A percentile compares a stretch with the other conserved stretches of the same genome.
Evolutionary conservation across 768 basidiomycete species (phyloP).

Genomic region (Termitomyces sp.): DNA sequence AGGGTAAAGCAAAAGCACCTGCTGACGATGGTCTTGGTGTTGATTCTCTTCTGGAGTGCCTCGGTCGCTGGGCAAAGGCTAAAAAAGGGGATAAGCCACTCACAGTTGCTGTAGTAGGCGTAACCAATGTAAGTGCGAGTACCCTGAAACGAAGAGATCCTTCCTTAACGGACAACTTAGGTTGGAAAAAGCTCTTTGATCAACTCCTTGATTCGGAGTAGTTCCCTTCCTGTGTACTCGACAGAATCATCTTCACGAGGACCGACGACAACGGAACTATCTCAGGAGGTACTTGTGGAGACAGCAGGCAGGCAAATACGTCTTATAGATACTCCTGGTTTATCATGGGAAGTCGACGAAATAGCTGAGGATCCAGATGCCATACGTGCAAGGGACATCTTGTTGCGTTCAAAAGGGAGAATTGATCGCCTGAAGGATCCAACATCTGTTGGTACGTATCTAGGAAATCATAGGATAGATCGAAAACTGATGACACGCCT

Average conservation of each 20-base stretch:
- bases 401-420: slow-evolving; percentile 76
- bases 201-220: slow-evolving; percentile 65
- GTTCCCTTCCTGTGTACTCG: slow-evolving; percentile 58
- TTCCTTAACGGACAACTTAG: slow-evolving; percentile 29
- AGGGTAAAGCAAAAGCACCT: slow-evolving; percentile 40
- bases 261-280: slow-evolving; percentile 69
- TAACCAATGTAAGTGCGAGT: slow-evolving; percentile 62
- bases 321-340: slow-evolving; percentile 87
- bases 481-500: slow-evolving; percentile 9
- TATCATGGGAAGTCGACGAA: slow-evolving; percentile 48
- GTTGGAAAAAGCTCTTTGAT: slow-evolving; percentile 83
- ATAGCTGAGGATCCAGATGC: slow-evolving; percentile 34
- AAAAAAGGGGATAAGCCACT: slow-evolving; percentile 50
- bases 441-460: slow-evolving; percentile 55
- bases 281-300: slow-evolving; percentile 58
- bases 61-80: slow-evolving; percentile 44
- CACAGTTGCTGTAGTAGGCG: slow-evolving; percentile 76
- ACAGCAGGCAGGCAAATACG: slow-evolving; percentile 48
- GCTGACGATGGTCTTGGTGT: slow-evolving; percentile 60
- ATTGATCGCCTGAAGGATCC: slow-evolving; percentile 87
- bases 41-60: slow-evolving; percentile 44
- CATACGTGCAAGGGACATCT: slow-evolving; percentile 63
- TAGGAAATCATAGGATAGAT: slow-evolving; percentile 1
- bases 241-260: slow-evolving; percentile 46
- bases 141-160: neutral